phyloP scores from a whole-genome alignment of 371 early-diverging fungal species.

The Syncephalastrum racemosum region DNA sequence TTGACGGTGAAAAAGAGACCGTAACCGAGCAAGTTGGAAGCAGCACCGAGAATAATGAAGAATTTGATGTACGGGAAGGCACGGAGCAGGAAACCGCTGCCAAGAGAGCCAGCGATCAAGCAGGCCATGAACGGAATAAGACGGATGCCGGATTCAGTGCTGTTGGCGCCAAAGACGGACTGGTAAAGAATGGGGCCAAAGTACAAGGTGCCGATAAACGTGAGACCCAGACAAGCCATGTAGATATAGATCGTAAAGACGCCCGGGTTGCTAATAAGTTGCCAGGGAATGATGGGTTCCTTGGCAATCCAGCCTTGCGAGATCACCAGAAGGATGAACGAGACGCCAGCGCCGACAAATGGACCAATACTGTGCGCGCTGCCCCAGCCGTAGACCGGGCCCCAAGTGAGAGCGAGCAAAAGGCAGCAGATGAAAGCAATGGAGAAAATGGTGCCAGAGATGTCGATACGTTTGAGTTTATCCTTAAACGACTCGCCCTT shows the following conservation, averaged over 20 bases:
- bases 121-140: conserved; percentile 46
- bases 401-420: conserved; percentile 55
- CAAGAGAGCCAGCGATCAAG: conserved; percentile 38
- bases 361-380: conserved; percentile 14
- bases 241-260: conserved; percentile 10
- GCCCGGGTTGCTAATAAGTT: conserved; percentile 10
- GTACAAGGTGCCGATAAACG: conserved; percentile 69
- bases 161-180: conserved; percentile 40
- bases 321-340: conserved; percentile 10
- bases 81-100: conserved; percentile 27
- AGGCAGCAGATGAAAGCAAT: conserved; percentile 29
- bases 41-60: conserved; percentile 30
- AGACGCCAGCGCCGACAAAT: conserved; percentile 17
- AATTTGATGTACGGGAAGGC: conserved; percentile 28
- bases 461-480: conserved; percentile 66
- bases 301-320: conserved; percentile 21
- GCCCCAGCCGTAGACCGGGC: conserved; percentile 16
- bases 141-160: conserved; percentile 39
- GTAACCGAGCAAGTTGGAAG: conserved; percentile 36
- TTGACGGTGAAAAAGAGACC: conserved; percentile 42
- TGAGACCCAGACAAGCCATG: conserved; percentile 63
- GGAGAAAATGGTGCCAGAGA: conserved; percentile 22
- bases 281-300: conserved; percentile 16
- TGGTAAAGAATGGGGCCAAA: conserved; percentile 68
- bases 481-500: conserved; percentile 37